Evolutionary conservation across 2,329 filamentous ascomycete genomes (phyloP), one percentile per base, ranked within the genome.

Genomic region (Aspergillus quadricinctus): DNA sequence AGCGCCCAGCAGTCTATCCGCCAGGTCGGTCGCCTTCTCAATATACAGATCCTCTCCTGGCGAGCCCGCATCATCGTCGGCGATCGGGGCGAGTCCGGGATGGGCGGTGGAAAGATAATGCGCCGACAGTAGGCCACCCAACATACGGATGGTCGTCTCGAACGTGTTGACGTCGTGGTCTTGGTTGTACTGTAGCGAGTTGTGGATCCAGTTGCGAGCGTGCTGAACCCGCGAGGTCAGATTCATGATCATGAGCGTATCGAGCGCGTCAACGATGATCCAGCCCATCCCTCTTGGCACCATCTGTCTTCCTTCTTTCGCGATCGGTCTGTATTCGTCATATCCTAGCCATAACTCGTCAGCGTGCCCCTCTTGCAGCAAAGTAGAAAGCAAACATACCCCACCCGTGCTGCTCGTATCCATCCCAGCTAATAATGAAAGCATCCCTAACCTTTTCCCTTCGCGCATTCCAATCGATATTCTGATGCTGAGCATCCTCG

Each of bases 221-320:
- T 95, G 87, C 40, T 86, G 82, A 41, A 99, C 82, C 59, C 92
- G 87, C 31, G 86, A 88, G 14, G 93, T 97, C 62, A 96, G 81
- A 72, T 97, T 97, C 94, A 99, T 99, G 59, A 99, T 80, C 78
- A 99, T 99, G 81, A 97, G 84, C 0, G 94, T 99, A 74, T 99
- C 94, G 61, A 99, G 79, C 11, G 93, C 87, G 76, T 99, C 94
- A 56, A 99, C 88, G 60, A 99, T 97, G 68, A 97, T 97, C 94
- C 95, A 99, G 29, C 94, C 94, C 75, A 99, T 82, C 27, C 93
- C 94, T 60, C 90, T 86, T 3, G 88, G 82, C 6, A 91, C 87
- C 93, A 99, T 97, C 66, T 94, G 86, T 52, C 80, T 81, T 50
- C 91, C 90, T 19, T 78, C 85, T 71, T 94, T 94, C 5, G 89